A percentile compares a stretch with the other conserved stretches of the same genome.
Conservation (phyloP, 768 basidiomycete genomes). For the Suillus subaureus region DNA sequence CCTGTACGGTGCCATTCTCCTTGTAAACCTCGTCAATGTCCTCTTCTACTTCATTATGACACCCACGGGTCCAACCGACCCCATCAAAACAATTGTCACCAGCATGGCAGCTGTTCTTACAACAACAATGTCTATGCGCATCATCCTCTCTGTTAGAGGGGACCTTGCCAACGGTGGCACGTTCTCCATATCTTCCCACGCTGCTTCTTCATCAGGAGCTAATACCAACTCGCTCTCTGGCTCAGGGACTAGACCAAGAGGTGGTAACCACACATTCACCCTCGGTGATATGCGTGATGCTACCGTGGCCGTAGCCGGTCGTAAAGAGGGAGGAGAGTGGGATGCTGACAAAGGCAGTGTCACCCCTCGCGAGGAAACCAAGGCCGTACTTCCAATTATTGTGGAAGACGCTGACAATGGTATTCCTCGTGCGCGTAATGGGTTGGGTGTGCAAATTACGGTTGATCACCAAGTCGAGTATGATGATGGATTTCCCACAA, state of each 20-base stretch:
- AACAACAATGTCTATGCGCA: slow-evolving; percentile 85
- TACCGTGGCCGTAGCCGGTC: slow-evolving; percentile 50
- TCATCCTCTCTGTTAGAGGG: slow-evolving; percentile 83
- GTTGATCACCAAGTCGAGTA: slow-evolving; percentile 60
- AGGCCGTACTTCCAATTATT: slow-evolving; percentile 38
- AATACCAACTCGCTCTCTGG: slow-evolving; percentile 43
- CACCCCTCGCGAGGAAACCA: slow-evolving; percentile 36
- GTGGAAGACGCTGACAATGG: slow-evolving; percentile 29
- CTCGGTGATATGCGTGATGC: slow-evolving; percentile 58
- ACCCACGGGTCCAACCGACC: slow-evolving; percentile 61
- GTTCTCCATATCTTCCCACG: slow-evolving; percentile 58
- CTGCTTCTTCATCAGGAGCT: slow-evolving; percentile 47
- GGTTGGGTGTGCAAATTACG: slow-evolving; percentile 58
- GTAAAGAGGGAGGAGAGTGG: slow-evolving; percentile 43
- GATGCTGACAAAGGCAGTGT: slow-evolving; percentile 45
- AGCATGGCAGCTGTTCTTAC: slow-evolving; percentile 88
- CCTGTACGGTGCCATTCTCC: slow-evolving; percentile 78
- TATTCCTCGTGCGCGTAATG: slow-evolving; percentile 17
- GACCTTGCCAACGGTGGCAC: slow-evolving; percentile 69
- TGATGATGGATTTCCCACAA: slow-evolving; percentile 31
- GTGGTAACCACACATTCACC: slow-evolving; percentile 35
- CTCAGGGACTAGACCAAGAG: slow-evolving; percentile 28
- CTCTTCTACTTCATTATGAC: slow-evolving; percentile 86
- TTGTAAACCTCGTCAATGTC: slow-evolving; percentile 82
- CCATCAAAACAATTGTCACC: slow-evolving; percentile 81